phyloP scores from a whole-genome alignment of 2,329 filamentous ascomycete species.

The Daldinia eschscholtzii region DNA sequence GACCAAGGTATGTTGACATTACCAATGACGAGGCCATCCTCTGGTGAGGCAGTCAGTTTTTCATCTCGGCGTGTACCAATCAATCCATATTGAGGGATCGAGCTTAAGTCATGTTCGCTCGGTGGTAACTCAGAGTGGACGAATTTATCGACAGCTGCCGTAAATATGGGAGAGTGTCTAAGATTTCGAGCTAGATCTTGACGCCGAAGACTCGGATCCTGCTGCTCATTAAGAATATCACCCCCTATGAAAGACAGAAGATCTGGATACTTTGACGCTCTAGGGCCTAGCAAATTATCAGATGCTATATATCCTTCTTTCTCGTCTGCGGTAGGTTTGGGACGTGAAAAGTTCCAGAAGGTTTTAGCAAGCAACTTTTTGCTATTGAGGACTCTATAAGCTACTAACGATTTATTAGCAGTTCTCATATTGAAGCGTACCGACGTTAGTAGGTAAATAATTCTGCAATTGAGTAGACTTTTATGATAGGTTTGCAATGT shows the following conservation, averaged over 20 bases:
- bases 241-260: background rate
- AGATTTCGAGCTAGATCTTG: background rate
- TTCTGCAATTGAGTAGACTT: background rate
- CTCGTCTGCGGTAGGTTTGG: background rate
- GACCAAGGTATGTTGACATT: constrained; percentile 69
- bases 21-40: constrained; percentile 53
- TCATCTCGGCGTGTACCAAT: constrained; percentile 32
- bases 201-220: background rate
- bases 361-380: background rate
- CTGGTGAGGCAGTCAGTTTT: background rate
- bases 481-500: no score
- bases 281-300: background rate
- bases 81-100: constrained; percentile 41
- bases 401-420: background rate
- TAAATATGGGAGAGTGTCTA: constrained; percentile 1
- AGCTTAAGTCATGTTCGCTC: background rate
- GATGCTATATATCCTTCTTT: background rate
- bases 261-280: background rate
- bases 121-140: background rate
- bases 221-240: background rate
- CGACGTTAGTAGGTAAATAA: background rate
- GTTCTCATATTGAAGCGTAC: background rate
- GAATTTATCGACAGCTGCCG: constrained; percentile 9
- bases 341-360: constrained; percentile 1
- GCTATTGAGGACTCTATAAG: background rate